A percentile compares a stretch with the other conserved stretches of the same genome.
Conservation (phyloP, 768 basidiomycete species). For the Serendipita vermifera region DNA sequence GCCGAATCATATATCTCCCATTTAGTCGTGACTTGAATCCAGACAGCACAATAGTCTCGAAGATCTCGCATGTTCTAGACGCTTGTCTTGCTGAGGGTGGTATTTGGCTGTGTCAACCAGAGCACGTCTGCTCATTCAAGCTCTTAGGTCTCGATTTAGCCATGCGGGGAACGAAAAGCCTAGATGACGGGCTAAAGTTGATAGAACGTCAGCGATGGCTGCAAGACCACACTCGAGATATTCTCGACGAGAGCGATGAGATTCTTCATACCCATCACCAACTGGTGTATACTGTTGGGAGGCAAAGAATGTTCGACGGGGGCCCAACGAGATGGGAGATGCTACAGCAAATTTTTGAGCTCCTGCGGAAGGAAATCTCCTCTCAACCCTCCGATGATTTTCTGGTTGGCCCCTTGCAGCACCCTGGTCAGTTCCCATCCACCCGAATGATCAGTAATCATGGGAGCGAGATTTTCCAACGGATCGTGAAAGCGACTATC, state of each 20-base stretch:
- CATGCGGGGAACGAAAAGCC: too few relatives aligned
- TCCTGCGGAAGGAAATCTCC: too few relatives aligned
- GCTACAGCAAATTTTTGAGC: too few relatives aligned
- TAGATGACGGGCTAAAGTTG: not conserved
- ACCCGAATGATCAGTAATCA: too few relatives aligned
- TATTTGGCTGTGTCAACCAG: constrained; percentile 37
- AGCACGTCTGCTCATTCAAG: constrained; percentile 40
- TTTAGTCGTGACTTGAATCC: constrained; percentile 32
- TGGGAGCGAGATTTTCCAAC: too few relatives aligned
- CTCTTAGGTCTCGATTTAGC: constrained; percentile 38
- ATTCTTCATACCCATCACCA: constrained; percentile 12
- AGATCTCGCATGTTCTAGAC: constrained; percentile 25
- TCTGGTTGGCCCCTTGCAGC: too few relatives aligned
- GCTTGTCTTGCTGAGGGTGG: constrained; percentile 31
- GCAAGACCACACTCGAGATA: constrained; percentile 24
- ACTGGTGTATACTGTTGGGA: constrained; percentile 10
- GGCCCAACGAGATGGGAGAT: too few relatives aligned
- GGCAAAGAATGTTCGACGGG: too few relatives aligned
- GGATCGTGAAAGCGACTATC: too few relatives aligned
- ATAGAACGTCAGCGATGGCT: constrained; percentile 17
- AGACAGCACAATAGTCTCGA: constrained; percentile 12
- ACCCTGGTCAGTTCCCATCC: too few relatives aligned
- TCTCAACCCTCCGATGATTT: too few relatives aligned
- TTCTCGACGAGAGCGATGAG: constrained; percentile 36
- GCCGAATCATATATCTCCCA: constrained; percentile 37